Percentiles rank a stretch among this genome's conserved stretches.
Evolutionary conservation across 768 basidiomycete species (phyloP).

Genomic region (Boletus subparvulus): DNA sequence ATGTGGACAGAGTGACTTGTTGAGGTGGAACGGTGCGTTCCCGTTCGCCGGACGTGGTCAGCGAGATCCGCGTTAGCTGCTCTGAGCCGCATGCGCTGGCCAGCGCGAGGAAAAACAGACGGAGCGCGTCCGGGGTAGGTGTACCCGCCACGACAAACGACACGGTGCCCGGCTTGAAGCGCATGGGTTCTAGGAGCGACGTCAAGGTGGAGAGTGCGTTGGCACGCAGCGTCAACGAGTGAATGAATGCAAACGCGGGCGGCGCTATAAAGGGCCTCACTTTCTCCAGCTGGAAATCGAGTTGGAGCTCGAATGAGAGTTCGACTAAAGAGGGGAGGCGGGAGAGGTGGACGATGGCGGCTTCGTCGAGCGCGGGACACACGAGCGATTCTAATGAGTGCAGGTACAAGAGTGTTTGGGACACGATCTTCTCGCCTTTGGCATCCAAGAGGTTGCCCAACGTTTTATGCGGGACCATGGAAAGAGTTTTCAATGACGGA

Average conservation of each 20-base stretch:
- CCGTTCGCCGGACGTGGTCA: constrained; percentile 4
- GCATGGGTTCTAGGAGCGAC: constrained; percentile 19
- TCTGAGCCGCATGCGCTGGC: constrained; percentile 10
- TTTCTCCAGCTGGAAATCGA: constrained; percentile 14
- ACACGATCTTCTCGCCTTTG: constrained; percentile 20
- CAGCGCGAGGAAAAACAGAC: constrained; percentile 23
- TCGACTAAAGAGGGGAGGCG: constrained; percentile 15
- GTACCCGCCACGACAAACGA: constrained; percentile 12
- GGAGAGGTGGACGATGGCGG: constrained; percentile 24
- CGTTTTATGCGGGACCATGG: background rate
- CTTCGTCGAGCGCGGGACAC: constrained; percentile 22
- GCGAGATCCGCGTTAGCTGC: constrained; percentile 6
- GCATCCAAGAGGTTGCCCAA: constrained; percentile 5
- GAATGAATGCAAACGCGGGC: constrained; percentile 17
- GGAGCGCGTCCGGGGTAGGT: constrained; percentile 19
- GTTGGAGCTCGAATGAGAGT: constrained; percentile 16
- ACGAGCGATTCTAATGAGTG: constrained; percentile 14
- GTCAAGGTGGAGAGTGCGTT: constrained; percentile 17
- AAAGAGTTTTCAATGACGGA: constrained; percentile 18
- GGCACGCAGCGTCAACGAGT: constrained; percentile 9
- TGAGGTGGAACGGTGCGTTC: background rate
- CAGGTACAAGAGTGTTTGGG: constrained; percentile 19
- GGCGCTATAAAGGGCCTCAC: constrained; percentile 9
- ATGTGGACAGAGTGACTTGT: constrained; percentile 13
- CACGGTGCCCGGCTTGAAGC: constrained; percentile 13